phyloP scores from a whole-genome alignment of 345 rosid species.

The sweet orange (Citrus sinensis) region DNA sequence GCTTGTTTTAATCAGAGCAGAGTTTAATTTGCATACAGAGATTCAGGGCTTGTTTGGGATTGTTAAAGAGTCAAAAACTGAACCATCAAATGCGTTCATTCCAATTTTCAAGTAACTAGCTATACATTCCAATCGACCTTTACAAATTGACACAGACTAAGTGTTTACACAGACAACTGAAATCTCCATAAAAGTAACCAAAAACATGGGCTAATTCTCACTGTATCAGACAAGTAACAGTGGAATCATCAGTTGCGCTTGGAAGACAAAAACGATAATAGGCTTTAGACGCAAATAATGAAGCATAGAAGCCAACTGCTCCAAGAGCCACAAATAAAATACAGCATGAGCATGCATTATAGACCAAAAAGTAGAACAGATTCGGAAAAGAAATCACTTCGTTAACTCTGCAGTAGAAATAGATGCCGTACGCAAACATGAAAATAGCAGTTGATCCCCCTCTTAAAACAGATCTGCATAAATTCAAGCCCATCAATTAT shows the following conservation, averaged over 20 bases:
- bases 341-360: background rate
- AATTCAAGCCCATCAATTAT: background rate
- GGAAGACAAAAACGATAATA: background rate
- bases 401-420: background rate
- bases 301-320: background rate
- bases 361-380: background rate
- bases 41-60: no score
- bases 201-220: background rate
- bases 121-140: no score
- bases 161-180: no score
- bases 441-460: conserved; percentile 7
- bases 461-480: conserved; percentile 2
- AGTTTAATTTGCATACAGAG: no score
- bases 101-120: no score
- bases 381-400: background rate
- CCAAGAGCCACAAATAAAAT: background rate
- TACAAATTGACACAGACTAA: no score
- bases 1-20: no score
- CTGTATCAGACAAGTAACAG: background rate
- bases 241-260: background rate
- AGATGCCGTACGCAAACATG: conserved; percentile 8
- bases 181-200: no score
- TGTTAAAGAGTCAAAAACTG: no score
- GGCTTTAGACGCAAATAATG: background rate
- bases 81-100: no score